phyloP scores from a whole-genome alignment of 1,284 basidiomycete species.

The Ustilago tritici region DNA sequence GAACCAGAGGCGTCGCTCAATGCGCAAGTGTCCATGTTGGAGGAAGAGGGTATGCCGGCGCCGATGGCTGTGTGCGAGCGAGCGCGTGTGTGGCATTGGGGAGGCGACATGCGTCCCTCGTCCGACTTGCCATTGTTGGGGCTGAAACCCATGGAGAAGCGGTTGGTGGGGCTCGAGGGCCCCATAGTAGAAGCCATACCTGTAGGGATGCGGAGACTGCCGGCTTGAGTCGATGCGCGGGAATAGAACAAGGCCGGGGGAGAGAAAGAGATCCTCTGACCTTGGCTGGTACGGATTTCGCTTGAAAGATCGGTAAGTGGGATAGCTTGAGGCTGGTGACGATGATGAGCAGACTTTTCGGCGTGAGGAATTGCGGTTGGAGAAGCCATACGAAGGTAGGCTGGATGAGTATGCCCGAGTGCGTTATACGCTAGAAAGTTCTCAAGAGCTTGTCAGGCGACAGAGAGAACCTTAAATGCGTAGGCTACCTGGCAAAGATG shows the following conservation, averaged over 20 bases:
- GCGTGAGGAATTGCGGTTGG: slow-evolving; percentile 57
- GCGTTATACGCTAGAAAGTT: not conserved
- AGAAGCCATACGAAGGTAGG: slow-evolving; percentile 47
- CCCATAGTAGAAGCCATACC: slow-evolving; percentile 42
- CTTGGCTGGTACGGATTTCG: slow-evolving; percentile 51
- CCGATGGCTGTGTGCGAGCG: slow-evolving; percentile 48
- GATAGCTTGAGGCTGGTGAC: slow-evolving; percentile 19
- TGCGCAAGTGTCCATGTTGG: slow-evolving; percentile 16
- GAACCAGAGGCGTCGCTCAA: slow-evolving; percentile 28
- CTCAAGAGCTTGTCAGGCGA: not conserved
- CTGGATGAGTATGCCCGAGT: not conserved
- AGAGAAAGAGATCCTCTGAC: slow-evolving; percentile 41
- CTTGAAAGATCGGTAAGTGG: slow-evolving; percentile 31
- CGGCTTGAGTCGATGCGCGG: slow-evolving; percentile 29
- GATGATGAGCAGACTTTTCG: slow-evolving; percentile 59
- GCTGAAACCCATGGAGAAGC: slow-evolving; percentile 41
- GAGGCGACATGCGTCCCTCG: slow-evolving; percentile 32
- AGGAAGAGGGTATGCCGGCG: slow-evolving; percentile 27
- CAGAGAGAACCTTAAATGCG: too few species aligned
- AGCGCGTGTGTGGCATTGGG: slow-evolving; percentile 37
- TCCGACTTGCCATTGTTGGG: slow-evolving; percentile 19
- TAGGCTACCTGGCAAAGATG: not conserved
- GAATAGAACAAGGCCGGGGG: slow-evolving; percentile 46
- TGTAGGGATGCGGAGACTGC: slow-evolving; percentile 30
- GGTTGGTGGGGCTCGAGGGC: slow-evolving; percentile 34